Conservation (phyloP, 2,329 filamentous ascomycete species). For the Cladosporium sp. region DNA sequence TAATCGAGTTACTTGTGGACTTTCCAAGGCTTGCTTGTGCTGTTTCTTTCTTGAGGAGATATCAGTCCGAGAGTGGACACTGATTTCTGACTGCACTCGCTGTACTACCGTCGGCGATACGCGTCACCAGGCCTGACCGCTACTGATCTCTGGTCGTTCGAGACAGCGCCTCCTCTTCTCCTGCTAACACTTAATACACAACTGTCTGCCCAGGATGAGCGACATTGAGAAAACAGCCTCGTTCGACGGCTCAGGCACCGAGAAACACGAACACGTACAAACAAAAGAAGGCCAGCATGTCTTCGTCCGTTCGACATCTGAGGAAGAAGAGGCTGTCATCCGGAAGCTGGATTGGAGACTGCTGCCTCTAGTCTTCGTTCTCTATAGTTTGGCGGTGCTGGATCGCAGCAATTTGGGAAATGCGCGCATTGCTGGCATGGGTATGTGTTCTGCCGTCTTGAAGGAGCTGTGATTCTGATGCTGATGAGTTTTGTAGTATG, state of each 20-base stretch:
- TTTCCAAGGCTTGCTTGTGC: not conserved
- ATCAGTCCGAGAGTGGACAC: not conserved
- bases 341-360: conserved; percentile 38
- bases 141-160: not conserved
- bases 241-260: not conserved
- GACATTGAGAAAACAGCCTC: conserved; percentile 24
- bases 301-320: conserved; percentile 29
- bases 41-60: not conserved
- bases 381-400: conserved; percentile 37
- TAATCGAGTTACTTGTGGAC: not conserved
- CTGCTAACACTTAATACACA: not conserved
- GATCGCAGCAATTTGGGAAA: conserved; percentile 46
- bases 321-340: conserved; percentile 36
- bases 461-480: not conserved
- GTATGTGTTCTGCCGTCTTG: not conserved
- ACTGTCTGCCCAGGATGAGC: conserved; percentile 11
- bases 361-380: conserved; percentile 37
- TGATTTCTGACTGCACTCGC: not conserved
- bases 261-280: conserved; percentile 16
- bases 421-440: conserved; percentile 58
- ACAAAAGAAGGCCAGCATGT: conserved; percentile 18
- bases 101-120: not conserved
- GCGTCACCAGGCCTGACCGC: not conserved
- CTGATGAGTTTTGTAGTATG: not conserved
- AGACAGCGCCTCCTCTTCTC: not conserved